Conservation (phyloP, 768 basidiomycete genomes). For the Kwoniella newhampshirensis region DNA sequence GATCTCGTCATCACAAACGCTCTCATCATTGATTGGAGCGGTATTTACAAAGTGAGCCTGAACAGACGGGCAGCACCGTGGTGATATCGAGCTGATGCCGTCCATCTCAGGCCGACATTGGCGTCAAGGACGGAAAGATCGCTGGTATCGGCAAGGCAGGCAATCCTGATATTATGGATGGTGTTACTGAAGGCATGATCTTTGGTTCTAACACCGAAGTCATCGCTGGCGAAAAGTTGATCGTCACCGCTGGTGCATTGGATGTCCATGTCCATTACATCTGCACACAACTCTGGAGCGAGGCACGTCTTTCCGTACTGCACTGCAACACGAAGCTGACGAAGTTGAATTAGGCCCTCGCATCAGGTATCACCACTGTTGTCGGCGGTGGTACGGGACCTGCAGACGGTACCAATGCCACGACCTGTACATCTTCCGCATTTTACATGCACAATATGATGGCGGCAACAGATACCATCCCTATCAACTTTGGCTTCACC, state of each 20-base stretch:
- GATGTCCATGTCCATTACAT: constrained; percentile 95
- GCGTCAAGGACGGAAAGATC: constrained; percentile 78
- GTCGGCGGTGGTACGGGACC: constrained; percentile 97
- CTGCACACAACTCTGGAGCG: constrained; percentile 85
- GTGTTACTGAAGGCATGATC: constrained; percentile 68
- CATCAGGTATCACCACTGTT: constrained; percentile 80
- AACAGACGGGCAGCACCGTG: neutral
- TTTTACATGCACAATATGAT: constrained; percentile 91
- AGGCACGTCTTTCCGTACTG: constrained; percentile 58
- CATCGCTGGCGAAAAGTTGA: constrained; percentile 91
- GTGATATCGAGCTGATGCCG: neutral
- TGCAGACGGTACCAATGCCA: constrained; percentile 81
- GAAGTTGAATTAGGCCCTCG: constrained; percentile 42
- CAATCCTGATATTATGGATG: constrained; percentile 88
- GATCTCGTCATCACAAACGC: constrained; percentile 96
- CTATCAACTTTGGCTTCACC: constrained; percentile 92
- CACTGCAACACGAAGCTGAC: constrained; percentile 1
- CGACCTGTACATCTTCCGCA: constrained; percentile 87
- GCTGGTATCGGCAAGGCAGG: constrained; percentile 94
- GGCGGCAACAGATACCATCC: constrained; percentile 80
- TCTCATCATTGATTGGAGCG: constrained; percentile 88
- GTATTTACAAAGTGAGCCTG: constrained; percentile 78
- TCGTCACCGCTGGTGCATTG: constrained; percentile 88
- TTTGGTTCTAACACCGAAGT: constrained; percentile 92
- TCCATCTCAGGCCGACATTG: constrained; percentile 80